A percentile compares a stretch with the other conserved stretches of the same genome.
Evolutionary conservation across 169 alveolate genomes (phyloP).

Genomic region (Cryptosporidium ryanae): DNA sequence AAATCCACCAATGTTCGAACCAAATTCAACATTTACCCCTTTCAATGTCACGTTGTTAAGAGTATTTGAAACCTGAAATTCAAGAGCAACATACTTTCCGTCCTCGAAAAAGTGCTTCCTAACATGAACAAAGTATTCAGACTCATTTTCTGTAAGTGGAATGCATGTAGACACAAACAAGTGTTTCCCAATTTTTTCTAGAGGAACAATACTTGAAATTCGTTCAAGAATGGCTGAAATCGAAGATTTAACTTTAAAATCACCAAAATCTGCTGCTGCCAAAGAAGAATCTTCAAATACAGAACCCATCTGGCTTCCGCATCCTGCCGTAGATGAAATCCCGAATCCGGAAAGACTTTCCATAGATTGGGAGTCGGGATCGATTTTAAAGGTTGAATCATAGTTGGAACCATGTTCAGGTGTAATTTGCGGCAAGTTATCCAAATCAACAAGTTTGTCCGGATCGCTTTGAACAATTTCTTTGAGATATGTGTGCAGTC

Average conservation of each 20-base stretch:
- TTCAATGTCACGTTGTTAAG: slow-evolving; percentile 76
- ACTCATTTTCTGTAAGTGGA: slow-evolving; percentile 86
- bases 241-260: neutral
- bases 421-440: slow-evolving; percentile 1
- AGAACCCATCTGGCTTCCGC: slow-evolving; percentile 1
- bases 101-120: slow-evolving; percentile 77
- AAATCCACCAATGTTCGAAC: slow-evolving; percentile 33
- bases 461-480: slow-evolving; percentile 52
- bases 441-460: slow-evolving; percentile 48
- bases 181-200: slow-evolving; percentile 39
- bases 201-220: slow-evolving; percentile 38
- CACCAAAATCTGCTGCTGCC: neutral
- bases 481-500: slow-evolving; percentile 15
- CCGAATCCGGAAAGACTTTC: slow-evolving; percentile 5
- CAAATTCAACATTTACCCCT: slow-evolving; percentile 77
- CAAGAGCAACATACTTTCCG: slow-evolving; percentile 77
- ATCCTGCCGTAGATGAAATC: neutral
- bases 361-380: slow-evolving; percentile 22
- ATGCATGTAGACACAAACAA: slow-evolving; percentile 74
- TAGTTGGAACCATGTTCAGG: neutral
- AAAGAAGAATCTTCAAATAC: slow-evolving; percentile 21
- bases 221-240: slow-evolving; percentile 15
- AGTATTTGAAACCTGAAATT: slow-evolving; percentile 84
- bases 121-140: slow-evolving; percentile 83
- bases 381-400: neutral